A percentile compares a stretch with the other conserved stretches of the same genome.
These are phyloP conservation scores for Moniliella sp. DNA, from an alignment of 1,284 basidiomycete genomes.

Conservation along the genomic window DNA sequence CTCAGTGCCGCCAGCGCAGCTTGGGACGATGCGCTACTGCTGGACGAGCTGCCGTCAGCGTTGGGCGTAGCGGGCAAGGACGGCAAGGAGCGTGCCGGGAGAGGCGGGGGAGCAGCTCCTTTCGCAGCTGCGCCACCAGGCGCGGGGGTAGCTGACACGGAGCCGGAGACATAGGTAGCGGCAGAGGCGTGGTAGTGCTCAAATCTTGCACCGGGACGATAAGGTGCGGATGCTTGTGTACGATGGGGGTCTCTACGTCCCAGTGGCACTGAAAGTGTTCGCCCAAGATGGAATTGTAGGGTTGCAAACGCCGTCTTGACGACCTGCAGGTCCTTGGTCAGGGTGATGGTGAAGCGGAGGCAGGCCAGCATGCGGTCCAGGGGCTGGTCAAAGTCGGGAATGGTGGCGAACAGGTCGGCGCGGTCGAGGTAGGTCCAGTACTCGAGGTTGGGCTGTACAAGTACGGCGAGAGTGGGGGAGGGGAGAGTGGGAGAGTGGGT, in stretches of 20 bases:
- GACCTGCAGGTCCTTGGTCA: not conserved
- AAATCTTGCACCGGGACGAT: slow-evolving; percentile 1
- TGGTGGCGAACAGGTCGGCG: slow-evolving; percentile 1
- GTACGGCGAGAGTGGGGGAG: not conserved
- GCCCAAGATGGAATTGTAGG: slow-evolving; percentile 1
- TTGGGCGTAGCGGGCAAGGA: no score
- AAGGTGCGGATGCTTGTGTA: not conserved
- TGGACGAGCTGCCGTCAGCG: no score
- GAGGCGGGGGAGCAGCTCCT: no score
- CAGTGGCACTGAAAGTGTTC: slow-evolving; percentile 2
- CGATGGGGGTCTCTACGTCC: not conserved
- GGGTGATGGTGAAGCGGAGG: slow-evolving; percentile 1
- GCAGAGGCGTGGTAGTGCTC: not conserved
- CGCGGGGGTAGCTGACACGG: no score
- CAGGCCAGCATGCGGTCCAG: slow-evolving; percentile 2
- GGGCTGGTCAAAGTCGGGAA: not conserved
- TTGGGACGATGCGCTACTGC: no score
- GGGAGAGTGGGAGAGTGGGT: no score
- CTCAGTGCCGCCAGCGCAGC: no score
- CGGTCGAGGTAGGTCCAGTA: slow-evolving; percentile 2
- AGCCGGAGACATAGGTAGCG: slow-evolving; percentile 1
- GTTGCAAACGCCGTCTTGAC: slow-evolving; percentile 35
- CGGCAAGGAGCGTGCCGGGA: no score
- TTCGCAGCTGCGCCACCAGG: no score
- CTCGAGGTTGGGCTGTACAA: slow-evolving; percentile 1